Base-by-base conservation (phyloP, 164 flowering plant genomes). In the Cinnamomum chago region DNA sequence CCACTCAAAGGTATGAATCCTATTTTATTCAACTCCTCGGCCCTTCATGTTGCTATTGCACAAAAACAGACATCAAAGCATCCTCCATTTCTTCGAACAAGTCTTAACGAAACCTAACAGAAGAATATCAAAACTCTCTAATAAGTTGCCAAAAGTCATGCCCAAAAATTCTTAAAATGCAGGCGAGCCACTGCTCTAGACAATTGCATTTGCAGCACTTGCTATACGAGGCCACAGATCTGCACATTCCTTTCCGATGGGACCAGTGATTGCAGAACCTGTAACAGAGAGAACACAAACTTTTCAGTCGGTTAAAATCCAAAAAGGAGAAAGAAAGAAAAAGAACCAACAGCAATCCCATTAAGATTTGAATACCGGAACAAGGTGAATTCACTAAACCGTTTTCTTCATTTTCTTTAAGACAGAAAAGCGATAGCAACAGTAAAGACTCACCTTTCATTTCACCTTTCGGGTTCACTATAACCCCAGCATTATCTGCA, bases 401-500 rank as follows among this genome's bases (percentile, higher is more conserved):
- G 2, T 30, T 30, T 30, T 30, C 35, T 30, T 30, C 47, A 60
- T 60, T 20, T 18, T 60, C 20, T 60, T 20, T 22, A 60, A n/a
- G 23, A 60, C 3, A 60, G 23, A 9, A 22, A 60, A 3, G 1
- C 11, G 2, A 30, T 5, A n/a, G 17, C 2, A 60, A 60, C 64
- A 60, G n/a, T 10, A 60, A 60, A 60, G 7, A 18, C 64, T 60
- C 81, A 90, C 92, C 94, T 85, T 90, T 88, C 94, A 90, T 90
- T 78, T 88, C 92, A 50, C 90, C 92, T 76, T 90, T 90, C 1
- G 94, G 92, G 51, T 88, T 88, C 67, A 88, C 94, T 11, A 88
- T 88, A 1, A 88, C 90, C 28, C 93, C 91, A 72, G 91, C 93
- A 80, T 89, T 89, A 79, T 89, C 92, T 89, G 90, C 79, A 83